Evolutionary conservation across 2,329 filamentous ascomycete species (phyloP).

Genomic region (Coniella lustricola): DNA sequence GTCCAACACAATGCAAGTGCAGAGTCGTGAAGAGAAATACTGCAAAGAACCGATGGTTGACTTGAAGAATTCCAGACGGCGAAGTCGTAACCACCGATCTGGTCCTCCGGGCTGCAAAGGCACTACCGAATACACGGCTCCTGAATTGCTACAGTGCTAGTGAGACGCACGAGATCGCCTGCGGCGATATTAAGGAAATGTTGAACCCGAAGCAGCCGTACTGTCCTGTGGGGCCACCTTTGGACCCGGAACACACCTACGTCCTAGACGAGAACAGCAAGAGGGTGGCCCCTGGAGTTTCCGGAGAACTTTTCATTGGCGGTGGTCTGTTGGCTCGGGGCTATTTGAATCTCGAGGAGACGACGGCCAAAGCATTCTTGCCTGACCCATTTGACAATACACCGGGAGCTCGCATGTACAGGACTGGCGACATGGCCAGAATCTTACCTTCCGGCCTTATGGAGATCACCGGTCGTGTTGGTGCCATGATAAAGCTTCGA

Average conservation of each 20-base stretch:
- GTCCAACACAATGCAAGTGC: too few relatives aligned
- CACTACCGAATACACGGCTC: conserved; percentile 61
- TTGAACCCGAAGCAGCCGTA: conserved; percentile 55
- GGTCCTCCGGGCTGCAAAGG: conserved; percentile 58
- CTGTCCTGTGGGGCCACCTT: conserved; percentile 65
- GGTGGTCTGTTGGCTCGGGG: conserved; percentile 67
- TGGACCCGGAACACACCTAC: conserved; percentile 63
- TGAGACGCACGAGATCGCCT: conserved; percentile 75
- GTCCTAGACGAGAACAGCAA: conserved; percentile 65
- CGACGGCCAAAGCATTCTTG: conserved; percentile 65
- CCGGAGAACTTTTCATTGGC: conserved; percentile 69
- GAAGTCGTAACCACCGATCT: conserved; percentile 77
- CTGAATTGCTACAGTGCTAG: conserved; percentile 79
- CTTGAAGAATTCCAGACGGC: conserved; percentile 38
- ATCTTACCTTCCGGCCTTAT: conserved; percentile 60
- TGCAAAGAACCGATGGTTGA: not conserved
- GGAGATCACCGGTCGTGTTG: conserved; percentile 70
- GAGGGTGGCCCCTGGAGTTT: conserved; percentile 52
- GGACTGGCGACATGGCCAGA: conserved; percentile 64
- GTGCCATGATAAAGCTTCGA: conserved; percentile 74
- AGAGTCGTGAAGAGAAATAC: not conserved
- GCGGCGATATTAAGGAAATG: conserved; percentile 65
- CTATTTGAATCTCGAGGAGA: conserved; percentile 74
- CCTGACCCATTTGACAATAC: conserved; percentile 55
- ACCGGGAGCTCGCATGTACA: conserved; percentile 62